Base-by-base conservation (phyloP, 1,139 yeast genomes). In the Martiniozyma asiatica region DNA sequence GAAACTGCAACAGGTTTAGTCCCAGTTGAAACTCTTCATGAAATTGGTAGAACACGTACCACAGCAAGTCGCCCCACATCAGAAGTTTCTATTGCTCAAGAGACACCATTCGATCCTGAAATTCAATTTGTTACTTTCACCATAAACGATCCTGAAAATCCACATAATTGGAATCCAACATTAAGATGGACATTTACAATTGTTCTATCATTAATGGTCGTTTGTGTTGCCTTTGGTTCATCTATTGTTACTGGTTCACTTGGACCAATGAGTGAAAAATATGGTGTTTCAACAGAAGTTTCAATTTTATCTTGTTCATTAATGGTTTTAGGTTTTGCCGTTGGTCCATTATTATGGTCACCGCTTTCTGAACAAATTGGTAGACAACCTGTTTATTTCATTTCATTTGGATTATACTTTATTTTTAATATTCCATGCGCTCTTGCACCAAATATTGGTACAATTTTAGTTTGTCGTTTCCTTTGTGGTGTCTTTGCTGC, bases 401-500 rank as follows among this genome's bases (percentile, higher is more conserved):
- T 79, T 34, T 79, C 94, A 1, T 69, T 81, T 51, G 68, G 73
- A 14, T 62, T 82, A 13, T 84, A 84, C 49, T 69, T 71, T 33
- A 65, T 82, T 34, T 80, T 85, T 61, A 81, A 84, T 51, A 77
- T 85, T 36, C 95, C 94, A 4, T 81, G 93, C 52, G 96, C 94
- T 1, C 57, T 84, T 25, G 75, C 93, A 22, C 81, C 80, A 27
- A 84, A 81, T 50, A 78, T 84, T 40, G 92, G 85, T 26, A 76
- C 87, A 8, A 62, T 84, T 14, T 59, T 85, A 40, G 87, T 69
- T 14, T 78, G 87, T 51, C 67, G 96, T 35, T 84, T 85, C 56
- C 58, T 85, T 20, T 78, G 89, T 51, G 96, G 96, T 43, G 87
- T 84, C 20, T 82, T 77, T 55, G 64, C 94, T 1, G 67, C 89